phyloP scores from a whole-genome alignment of 345 rosid genomes.

The Citrus trifoliata region DNA sequence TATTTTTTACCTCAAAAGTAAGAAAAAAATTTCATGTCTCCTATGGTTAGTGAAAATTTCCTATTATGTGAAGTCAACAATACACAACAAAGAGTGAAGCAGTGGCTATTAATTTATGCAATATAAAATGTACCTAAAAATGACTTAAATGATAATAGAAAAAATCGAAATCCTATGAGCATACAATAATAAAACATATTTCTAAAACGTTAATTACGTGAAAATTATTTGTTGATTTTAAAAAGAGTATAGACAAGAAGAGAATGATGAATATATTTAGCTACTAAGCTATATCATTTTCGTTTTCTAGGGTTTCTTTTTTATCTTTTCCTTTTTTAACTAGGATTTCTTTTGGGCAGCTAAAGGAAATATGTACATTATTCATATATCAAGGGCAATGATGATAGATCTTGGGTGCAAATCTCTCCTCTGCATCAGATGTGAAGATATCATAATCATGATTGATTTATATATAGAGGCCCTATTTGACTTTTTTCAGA shows the following conservation, averaged over 20 bases:
- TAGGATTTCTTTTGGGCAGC: constrained; percentile 30
- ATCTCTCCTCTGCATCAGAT: constrained; percentile 59
- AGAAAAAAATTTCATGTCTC: constrained; percentile 8
- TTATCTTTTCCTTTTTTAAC: neutral
- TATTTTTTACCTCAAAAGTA: constrained; percentile 25
- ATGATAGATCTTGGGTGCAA: constrained; percentile 91
- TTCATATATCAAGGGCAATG: constrained; percentile 51
- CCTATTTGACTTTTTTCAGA: constrained; percentile 63
- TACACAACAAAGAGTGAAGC: constrained; percentile 27
- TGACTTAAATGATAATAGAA: neutral
- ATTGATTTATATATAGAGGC: constrained; percentile 36
- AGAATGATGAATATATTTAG: constrained; percentile 13
- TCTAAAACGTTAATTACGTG: too few relatives aligned
- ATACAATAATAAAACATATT: constrained; percentile 25
- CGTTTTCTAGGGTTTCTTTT: constrained; percentile 10
- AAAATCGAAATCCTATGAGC: constrained; percentile 12
- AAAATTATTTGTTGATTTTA: too few relatives aligned
- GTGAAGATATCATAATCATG: constrained; percentile 77
- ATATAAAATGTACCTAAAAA: neutral
- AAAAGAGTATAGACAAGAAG: neutral
- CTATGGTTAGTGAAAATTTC: constrained; percentile 18
- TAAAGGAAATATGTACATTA: constrained; percentile 22
- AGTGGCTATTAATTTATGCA: constrained; percentile 1
- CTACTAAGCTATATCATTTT: neutral
- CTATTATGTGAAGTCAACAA: constrained; percentile 31